Evolutionary conservation across 78 protist species (phyloP).

Genomic region (Dictyostelium discoideum): dicty_2.7 NC_007091.3:1348501-1349000

Average conservation of each 20-base stretch:
- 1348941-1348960: neutral
- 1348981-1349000: neutral
- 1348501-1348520: neutral
- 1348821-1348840: neutral
- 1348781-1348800: neutral
- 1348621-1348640: neutral
- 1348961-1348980: neutral
- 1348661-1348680: too few relatives aligned
- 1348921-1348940: neutral
- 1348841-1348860: neutral
- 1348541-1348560: neutral
- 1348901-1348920: neutral
- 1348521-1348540: neutral
- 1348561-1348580: too few relatives aligned
- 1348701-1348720: neutral
- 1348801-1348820: neutral
- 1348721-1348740: neutral
- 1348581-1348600: too few relatives aligned
- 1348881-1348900: neutral
- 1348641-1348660: neutral
- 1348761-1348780: neutral
- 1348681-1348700: too few relatives aligned
- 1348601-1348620: too few relatives aligned
- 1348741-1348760: neutral
- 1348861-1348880: neutral